A percentile compares a stretch with the other conserved stretches of the same genome.
phyloP scores from a whole-genome alignment of 768 basidiomycete species.

The Kondoa subrosea region DNA sequence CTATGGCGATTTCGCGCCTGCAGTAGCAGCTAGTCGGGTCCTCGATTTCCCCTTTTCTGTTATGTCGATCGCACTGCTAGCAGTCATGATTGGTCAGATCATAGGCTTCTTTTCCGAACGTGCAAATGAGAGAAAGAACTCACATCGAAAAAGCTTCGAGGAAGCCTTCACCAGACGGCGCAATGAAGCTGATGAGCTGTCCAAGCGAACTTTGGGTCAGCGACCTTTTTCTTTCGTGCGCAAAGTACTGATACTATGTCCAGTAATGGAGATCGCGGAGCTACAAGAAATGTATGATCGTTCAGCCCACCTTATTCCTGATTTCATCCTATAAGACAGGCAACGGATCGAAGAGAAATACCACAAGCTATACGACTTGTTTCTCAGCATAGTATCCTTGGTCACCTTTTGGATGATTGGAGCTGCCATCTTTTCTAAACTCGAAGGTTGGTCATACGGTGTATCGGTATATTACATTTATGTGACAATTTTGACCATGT shows the following conservation, averaged over 20 bases:
- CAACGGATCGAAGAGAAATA: slow-evolving; percentile 27
- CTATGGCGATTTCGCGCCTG: slow-evolving; percentile 11
- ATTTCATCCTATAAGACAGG: background rate
- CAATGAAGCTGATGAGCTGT: slow-evolving; percentile 6
- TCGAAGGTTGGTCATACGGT: slow-evolving; percentile 33
- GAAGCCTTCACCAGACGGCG: slow-evolving; percentile 23
- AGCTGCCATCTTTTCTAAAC: slow-evolving; percentile 30
- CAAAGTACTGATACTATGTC: too few species aligned
- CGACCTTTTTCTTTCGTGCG: too few species aligned
- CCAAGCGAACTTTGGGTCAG: slow-evolving; percentile 26
- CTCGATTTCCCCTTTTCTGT: slow-evolving; percentile 29
- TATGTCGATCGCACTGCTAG: slow-evolving; percentile 23
- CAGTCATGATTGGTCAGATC: slow-evolving; percentile 21
- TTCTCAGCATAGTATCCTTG: slow-evolving; percentile 27
- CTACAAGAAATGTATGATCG: slow-evolving; percentile 29
- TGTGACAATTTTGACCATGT: slow-evolving; percentile 22
- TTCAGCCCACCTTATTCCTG: background rate
- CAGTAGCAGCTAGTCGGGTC: slow-evolving; percentile 1
- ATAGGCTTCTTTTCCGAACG: slow-evolving; percentile 28
- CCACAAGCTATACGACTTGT: slow-evolving; percentile 30
- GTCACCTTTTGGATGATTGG: slow-evolving; percentile 32
- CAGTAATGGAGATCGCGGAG: slow-evolving; percentile 31
- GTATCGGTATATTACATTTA: slow-evolving; percentile 29
- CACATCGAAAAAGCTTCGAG: slow-evolving; percentile 29
- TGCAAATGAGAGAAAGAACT: slow-evolving; percentile 24